These are phyloP conservation scores for Pseudovirgaria hyperparasitica DNA, from an alignment of 2,329 filamentous ascomycete genomes.

Conservation along the genomic window DNA sequence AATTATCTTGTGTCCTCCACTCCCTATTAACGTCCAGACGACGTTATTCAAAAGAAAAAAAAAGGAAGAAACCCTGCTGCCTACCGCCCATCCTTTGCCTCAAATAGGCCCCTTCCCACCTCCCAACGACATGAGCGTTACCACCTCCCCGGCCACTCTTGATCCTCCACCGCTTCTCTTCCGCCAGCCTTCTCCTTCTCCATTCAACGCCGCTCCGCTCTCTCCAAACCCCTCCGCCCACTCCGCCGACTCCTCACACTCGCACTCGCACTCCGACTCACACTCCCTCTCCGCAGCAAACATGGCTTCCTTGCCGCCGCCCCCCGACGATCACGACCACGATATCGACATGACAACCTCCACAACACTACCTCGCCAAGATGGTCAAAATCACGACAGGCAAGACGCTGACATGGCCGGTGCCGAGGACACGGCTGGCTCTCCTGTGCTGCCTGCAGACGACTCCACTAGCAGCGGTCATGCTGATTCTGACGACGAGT, in stretches of 20 bases:
- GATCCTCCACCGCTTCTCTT: slow-evolving; percentile 25
- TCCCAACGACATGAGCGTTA: slow-evolving; percentile 24
- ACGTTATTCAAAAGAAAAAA: too few species aligned
- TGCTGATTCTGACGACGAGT: slow-evolving; percentile 2
- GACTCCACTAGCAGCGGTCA: slow-evolving; percentile 4
- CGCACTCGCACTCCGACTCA: slow-evolving; percentile 1
- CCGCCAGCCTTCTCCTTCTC: slow-evolving; percentile 16
- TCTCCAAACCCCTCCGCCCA: slow-evolving; percentile 17
- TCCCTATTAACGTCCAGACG: too few species aligned
- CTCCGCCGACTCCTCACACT: slow-evolving; percentile 10
- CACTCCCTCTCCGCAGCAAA: slow-evolving; percentile 1
- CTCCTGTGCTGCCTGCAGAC: too few species aligned
- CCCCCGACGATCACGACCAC: slow-evolving; percentile 10
- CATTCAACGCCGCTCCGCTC: slow-evolving; percentile 19
- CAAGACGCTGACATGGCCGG: slow-evolving; percentile 23
- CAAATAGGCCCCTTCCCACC: slow-evolving; percentile 6
- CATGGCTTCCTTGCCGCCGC: slow-evolving; percentile 13
- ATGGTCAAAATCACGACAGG: slow-evolving; percentile 24
- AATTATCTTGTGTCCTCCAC: too few species aligned
- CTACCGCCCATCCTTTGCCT: slow-evolving; percentile 5
- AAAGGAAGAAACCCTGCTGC: too few species aligned
- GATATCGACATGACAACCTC: slow-evolving; percentile 23
- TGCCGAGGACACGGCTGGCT: slow-evolving; percentile 8
- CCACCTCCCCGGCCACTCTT: slow-evolving; percentile 15
- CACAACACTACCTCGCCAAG: slow-evolving; percentile 14